Percentiles rank a stretch among this genome's conserved stretches.
phyloP scores from a whole-genome alignment of 2,329 filamentous ascomycete genomes.

The Xylariaceae sp. region DNA sequence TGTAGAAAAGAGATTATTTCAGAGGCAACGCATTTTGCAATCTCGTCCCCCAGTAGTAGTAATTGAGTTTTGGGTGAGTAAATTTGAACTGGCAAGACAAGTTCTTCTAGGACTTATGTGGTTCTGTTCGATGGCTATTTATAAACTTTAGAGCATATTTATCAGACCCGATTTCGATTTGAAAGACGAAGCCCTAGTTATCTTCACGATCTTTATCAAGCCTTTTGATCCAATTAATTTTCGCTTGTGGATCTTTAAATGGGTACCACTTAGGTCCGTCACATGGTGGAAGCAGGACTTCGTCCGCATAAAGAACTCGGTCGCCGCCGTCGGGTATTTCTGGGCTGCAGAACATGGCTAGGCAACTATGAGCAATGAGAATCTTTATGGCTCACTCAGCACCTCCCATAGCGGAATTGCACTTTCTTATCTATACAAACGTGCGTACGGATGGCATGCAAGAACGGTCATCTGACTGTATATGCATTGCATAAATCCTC shows the following conservation, averaged over 20 bases:
- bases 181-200: neutral
- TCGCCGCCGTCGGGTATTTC: too few relatives aligned
- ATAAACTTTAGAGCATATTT: slow-evolving; percentile 9
- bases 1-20: neutral
- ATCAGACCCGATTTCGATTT: neutral
- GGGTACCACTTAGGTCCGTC: too few relatives aligned
- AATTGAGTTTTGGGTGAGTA: neutral
- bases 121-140: neutral
- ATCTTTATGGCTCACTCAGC: too few relatives aligned
- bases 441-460: too few relatives aligned
- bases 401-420: too few relatives aligned
- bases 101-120: neutral
- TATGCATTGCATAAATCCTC: too few relatives aligned
- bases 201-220: slow-evolving; percentile 1
- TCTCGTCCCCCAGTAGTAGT: neutral
- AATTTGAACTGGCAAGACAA: slow-evolving; percentile 5
- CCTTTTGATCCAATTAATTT: slow-evolving; percentile 9
- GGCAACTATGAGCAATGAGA: too few relatives aligned
- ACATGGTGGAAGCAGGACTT: too few relatives aligned
- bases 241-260: neutral
- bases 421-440: too few relatives aligned
- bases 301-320: too few relatives aligned
- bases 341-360: too few relatives aligned
- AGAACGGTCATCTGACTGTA: too few relatives aligned
- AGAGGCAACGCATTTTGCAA: neutral